Percentiles rank a stretch among this genome's conserved stretches.
These are phyloP conservation scores for Russula foetens DNA, from an alignment of 768 basidiomycete species.

Conservation along the genomic window DNA sequence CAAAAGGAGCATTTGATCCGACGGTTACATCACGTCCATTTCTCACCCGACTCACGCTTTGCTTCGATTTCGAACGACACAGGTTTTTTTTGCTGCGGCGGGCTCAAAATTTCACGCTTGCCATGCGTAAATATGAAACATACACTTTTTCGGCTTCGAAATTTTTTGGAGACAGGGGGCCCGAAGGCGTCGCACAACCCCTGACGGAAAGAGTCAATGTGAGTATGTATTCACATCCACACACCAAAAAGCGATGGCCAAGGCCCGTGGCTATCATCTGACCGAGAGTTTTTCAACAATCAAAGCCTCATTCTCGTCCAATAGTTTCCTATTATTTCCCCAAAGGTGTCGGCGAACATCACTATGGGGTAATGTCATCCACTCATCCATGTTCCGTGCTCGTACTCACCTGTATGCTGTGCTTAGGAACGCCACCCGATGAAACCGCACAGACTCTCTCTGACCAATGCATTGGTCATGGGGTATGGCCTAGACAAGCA, in stretches of 20 bases:
- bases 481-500: constrained; percentile 95
- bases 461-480: constrained; percentile 92
- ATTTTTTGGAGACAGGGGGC: constrained; percentile 71
- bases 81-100: neutral
- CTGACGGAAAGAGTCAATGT: constrained; percentile 76
- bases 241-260: neutral
- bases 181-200: constrained; percentile 63
- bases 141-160: constrained; percentile 62
- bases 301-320: constrained; percentile 70
- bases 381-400: neutral
- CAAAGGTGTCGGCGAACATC: constrained; percentile 87
- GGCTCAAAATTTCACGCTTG: neutral
- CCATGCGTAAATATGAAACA: constrained; percentile 20
- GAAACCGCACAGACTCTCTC: constrained; percentile 94
- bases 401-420: constrained; percentile 6
- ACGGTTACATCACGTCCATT: neutral
- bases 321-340: constrained; percentile 97
- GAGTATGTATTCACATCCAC: constrained; percentile 25
- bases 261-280: neutral
- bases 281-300: neutral
- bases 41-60: no score
- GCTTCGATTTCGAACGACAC: no score
- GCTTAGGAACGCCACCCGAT: constrained; percentile 92
- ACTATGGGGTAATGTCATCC: constrained; percentile 70
- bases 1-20: no score